phyloP scores from a whole-genome alignment of 2,329 filamentous ascomycete species.

The Xylariomycetidae sp. region DNA sequence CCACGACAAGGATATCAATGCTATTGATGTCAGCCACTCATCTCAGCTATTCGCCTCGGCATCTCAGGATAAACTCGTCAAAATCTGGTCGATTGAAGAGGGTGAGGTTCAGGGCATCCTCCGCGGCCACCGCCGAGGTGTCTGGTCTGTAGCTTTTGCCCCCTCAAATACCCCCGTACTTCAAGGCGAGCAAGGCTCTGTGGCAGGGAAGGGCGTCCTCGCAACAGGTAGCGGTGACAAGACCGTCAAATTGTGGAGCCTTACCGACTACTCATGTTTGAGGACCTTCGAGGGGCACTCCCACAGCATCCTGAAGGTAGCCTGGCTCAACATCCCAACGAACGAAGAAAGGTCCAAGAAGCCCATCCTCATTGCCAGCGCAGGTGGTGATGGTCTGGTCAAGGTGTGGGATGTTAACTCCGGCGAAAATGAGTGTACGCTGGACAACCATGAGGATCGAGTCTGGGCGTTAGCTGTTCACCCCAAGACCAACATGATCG shows the following conservation, averaged over 20 bases:
- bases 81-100: slow-evolving; percentile 89
- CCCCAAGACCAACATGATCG: slow-evolving; percentile 62
- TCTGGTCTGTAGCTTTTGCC: slow-evolving; percentile 92
- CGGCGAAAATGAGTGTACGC: slow-evolving; percentile 78
- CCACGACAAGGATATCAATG: slow-evolving; percentile 98
- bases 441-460: slow-evolving; percentile 95
- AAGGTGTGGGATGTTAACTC: slow-evolving; percentile 91
- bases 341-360: slow-evolving; percentile 48
- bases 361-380: slow-evolving; percentile 70
- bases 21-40: slow-evolving; percentile 71
- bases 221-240: slow-evolving; percentile 94
- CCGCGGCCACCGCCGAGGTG: slow-evolving; percentile 85
- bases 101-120: slow-evolving; percentile 89
- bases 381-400: slow-evolving; percentile 88
- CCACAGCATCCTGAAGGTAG: slow-evolving; percentile 88
- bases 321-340: slow-evolving; percentile 64
- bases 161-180: slow-evolving; percentile 70
- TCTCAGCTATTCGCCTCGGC: slow-evolving; percentile 87
- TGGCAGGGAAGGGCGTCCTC: slow-evolving; percentile 73
- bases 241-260: slow-evolving; percentile 90
- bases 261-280: slow-evolving; percentile 86
- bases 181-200: slow-evolving; percentile 63
- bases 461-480: slow-evolving; percentile 85
- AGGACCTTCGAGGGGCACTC: slow-evolving; percentile 94
- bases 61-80: slow-evolving; percentile 93